Base-by-base conservation (phyloP, 768 basidiomycete genomes). In the Phlegmacium glaucopus region DNA sequence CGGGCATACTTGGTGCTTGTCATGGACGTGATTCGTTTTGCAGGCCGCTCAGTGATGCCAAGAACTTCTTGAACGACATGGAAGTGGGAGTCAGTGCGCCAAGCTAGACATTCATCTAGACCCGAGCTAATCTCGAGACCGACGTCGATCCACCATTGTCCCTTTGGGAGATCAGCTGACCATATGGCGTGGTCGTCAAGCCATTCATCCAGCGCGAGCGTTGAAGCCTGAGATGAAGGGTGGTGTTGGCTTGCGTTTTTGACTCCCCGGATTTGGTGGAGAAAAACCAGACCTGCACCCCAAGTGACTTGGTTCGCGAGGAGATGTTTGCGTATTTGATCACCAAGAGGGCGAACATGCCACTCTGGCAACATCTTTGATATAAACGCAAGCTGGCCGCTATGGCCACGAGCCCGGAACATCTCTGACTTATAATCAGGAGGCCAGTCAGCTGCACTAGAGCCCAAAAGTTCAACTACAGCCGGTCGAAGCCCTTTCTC, bases 61-160 rank as follows among this genome's bases (percentile, higher is more conserved):
- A n/a, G n/a, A n/a, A n/a, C n/a, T n/a, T n/a, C n/a, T n/a, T n/a
- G n/a, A 13, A 65, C 54, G 6, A 66, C 18, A 7, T 49, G 45
- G 36, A 16, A 30, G 38, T 70, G 67, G 0, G 58, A 42, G 36
- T 62, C 57, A 1, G 67, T 64, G n/a, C 55, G 40, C 68, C 68
- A 69, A 5, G 57, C 55, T 1, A 70, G 52, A 29, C 63, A 69
- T 1, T 56, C n/a, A 2, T 42, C 39, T 1, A 15, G 15, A 1
- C 17, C 11, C 9, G 58, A 59, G 8, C 22, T 25, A 9, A 68
- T 46, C 40, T 69, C 60, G 0, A 63, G 3, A 7, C 65, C 67
- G 0, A 67, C 59, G 29, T 70, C 67, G 39, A 69, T 37, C 39
- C 49, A 70, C 62, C 64, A 68, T 3, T 29, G 6, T 8, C 47